phyloP scores from a whole-genome alignment of 164 flowering plant genomes.

The Annona cherimola region DNA sequence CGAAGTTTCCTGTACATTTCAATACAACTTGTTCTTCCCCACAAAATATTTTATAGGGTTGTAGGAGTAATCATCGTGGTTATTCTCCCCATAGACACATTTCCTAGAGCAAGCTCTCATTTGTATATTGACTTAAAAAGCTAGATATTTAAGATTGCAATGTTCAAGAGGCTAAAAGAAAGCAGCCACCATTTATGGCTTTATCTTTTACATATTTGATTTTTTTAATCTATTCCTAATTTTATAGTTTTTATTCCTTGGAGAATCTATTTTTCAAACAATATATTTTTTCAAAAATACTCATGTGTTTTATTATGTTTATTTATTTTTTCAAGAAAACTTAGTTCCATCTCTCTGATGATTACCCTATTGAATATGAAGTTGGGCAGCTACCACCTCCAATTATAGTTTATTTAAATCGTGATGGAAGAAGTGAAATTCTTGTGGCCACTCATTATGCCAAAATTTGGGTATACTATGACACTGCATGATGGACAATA shows the following conservation, averaged over 20 bases:
- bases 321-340: conserved; percentile 80
- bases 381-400: conserved; percentile 96
- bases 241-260: too few relatives aligned
- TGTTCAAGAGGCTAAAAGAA: not conserved
- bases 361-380: conserved; percentile 88
- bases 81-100: too few relatives aligned
- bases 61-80: too few relatives aligned
- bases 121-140: too few relatives aligned
- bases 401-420: conserved; percentile 82
- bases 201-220: not conserved
- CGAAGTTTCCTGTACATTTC: too few relatives aligned
- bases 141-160: too few relatives aligned
- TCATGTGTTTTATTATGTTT: not conserved
- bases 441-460: conserved; percentile 95
- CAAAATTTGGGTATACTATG: conserved; percentile 71
- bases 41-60: too few relatives aligned
- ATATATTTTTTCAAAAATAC: too few relatives aligned
- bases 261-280: not conserved
- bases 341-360: conserved; percentile 87
- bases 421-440: conserved; percentile 86
- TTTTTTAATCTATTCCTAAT: not conserved
- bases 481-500: not conserved
- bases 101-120: too few relatives aligned
- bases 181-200: not conserved
- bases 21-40: too few relatives aligned